Conservation (phyloP, 108 stramenopile genomes). For the Epithemia pelagica region DNA sequence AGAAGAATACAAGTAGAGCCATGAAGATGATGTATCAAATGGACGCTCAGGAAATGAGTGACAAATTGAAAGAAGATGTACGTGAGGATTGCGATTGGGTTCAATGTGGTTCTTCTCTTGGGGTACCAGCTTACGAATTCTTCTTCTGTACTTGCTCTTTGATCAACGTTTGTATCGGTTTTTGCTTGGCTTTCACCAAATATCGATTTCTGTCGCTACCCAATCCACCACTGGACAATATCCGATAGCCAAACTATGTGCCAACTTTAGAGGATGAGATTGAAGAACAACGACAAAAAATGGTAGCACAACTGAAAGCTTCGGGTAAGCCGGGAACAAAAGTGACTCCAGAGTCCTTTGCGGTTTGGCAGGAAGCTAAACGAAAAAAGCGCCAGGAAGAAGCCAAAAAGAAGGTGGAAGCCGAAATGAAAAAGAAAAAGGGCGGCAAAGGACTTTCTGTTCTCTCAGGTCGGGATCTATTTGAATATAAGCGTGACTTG, state of each 20-base stretch:
- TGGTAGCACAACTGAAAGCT: constrained; percentile 68
- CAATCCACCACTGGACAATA: background rate
- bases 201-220: background rate
- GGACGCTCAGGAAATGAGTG: constrained; percentile 85
- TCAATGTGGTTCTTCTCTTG: background rate
- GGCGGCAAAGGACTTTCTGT: constrained; percentile 85
- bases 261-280: constrained; percentile 85
- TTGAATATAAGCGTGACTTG: constrained; percentile 78
- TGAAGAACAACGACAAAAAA: constrained; percentile 79
- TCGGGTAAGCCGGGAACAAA: constrained; percentile 67
- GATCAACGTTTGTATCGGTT: background rate
- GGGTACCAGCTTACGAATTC: background rate
- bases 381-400: constrained; percentile 65
- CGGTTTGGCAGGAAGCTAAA: constrained; percentile 78
- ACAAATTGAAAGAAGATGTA: constrained; percentile 72
- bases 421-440: constrained; percentile 87
- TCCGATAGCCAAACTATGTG: constrained; percentile 73
- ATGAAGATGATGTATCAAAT: constrained; percentile 91
- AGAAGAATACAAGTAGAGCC: constrained; percentile 50
- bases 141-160: no score
- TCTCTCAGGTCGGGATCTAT: constrained; percentile 74
- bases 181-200: background rate
- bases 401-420: constrained; percentile 74
- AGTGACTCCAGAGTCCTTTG: constrained; percentile 76
- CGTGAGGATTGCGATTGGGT: background rate